phyloP scores from a whole-genome alignment of 1,284 basidiomycete species.

The Marasmius tenuissimus region DNA sequence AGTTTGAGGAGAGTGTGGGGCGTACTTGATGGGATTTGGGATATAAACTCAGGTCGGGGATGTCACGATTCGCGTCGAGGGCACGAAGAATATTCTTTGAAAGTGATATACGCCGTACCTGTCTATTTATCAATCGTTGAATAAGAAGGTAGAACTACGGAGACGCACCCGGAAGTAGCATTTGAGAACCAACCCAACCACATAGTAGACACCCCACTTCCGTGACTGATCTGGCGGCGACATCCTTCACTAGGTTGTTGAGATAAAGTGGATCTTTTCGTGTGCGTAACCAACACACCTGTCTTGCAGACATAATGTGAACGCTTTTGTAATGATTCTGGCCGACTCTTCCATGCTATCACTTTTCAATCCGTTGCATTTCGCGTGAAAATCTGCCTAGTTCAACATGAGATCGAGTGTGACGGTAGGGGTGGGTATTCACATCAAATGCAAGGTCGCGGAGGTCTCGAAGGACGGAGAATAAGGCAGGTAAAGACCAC shows the following conservation, averaged over 20 bases:
- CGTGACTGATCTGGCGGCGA: slow-evolving; percentile 76
- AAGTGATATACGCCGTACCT: slow-evolving; percentile 89
- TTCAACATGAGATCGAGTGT: background rate
- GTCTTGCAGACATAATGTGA: slow-evolving; percentile 88
- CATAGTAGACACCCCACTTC: slow-evolving; percentile 93
- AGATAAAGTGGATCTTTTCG: background rate
- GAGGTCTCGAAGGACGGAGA: slow-evolving; percentile 77
- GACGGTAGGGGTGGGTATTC: slow-evolving; percentile 17
- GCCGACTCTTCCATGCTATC: slow-evolving; percentile 92
- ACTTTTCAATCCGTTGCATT: slow-evolving; percentile 56
- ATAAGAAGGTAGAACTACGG: background rate
- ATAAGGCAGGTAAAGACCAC: slow-evolving; percentile 82
- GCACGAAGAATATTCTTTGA: slow-evolving; percentile 92
- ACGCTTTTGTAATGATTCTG: slow-evolving; percentile 87
- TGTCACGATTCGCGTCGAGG: slow-evolving; percentile 81
- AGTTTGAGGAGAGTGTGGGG: slow-evolving; percentile 21
- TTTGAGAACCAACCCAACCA: slow-evolving; percentile 91
- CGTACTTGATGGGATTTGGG: slow-evolving; percentile 84
- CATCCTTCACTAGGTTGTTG: slow-evolving; percentile 35
- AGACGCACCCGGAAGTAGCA: slow-evolving; percentile 86
- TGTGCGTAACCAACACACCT: slow-evolving; percentile 48
- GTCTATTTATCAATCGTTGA: slow-evolving; percentile 4
- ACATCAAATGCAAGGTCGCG: slow-evolving; percentile 80
- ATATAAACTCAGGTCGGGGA: slow-evolving; percentile 76
- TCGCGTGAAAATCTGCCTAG: slow-evolving; percentile 70